Conservation (phyloP, 176 grass and related monocot species). For the Carex cristatella region DNA sequence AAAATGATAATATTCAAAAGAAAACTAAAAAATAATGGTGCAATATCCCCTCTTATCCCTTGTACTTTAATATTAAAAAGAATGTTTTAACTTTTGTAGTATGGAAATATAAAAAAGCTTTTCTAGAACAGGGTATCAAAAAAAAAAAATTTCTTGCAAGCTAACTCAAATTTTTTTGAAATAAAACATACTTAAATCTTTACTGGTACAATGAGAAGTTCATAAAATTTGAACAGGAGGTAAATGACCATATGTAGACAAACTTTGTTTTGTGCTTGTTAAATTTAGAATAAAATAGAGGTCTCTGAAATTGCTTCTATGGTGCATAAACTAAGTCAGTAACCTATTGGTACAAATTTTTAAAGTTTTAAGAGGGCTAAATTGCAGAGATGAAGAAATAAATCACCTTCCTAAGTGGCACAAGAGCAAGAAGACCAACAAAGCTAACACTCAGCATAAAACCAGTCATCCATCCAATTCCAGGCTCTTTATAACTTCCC, state of each 20-base stretch:
- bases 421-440: conserved; percentile 76
- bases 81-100: not conserved
- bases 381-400: not conserved
- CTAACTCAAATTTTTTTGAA: not conserved
- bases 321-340: not conserved
- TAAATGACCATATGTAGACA: not conserved
- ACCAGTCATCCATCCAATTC: conserved; percentile 92
- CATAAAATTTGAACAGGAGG: not conserved
- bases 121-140: not conserved
- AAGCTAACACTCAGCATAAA: conserved; percentile 83
- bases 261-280: not conserved
- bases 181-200: not conserved
- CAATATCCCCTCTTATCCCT: not conserved
- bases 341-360: not conserved
- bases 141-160: not conserved
- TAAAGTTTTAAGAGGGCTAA: not conserved
- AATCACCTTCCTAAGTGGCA: conserved; percentile 87
- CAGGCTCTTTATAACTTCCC: conserved; percentile 81
- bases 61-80: not conserved
- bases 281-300: not conserved
- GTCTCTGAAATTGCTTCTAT: not conserved
- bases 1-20: not conserved
- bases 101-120: not conserved
- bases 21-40: not conserved
- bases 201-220: not conserved